Evolutionary conservation across 2,329 filamentous ascomycete genomes (phyloP).

Genomic region (Bimuria novae-zelandiae): DNA sequence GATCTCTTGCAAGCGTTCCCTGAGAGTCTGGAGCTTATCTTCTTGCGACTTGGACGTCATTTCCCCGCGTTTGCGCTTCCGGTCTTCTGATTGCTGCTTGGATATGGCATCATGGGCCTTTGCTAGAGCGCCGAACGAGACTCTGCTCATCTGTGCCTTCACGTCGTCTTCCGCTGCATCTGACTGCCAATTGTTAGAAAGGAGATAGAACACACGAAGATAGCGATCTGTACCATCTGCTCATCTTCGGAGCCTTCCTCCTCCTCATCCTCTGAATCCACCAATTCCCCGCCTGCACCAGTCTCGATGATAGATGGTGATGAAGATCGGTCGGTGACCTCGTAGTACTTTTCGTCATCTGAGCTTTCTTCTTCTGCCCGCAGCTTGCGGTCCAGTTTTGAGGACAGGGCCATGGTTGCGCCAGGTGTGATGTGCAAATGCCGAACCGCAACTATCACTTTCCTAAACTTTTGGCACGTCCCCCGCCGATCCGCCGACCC

Average conservation of each 20-base stretch:
- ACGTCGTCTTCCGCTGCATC: slow-evolving; percentile 48
- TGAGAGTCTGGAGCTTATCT: slow-evolving; percentile 52
- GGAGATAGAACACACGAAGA: background rate
- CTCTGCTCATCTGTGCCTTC: slow-evolving; percentile 56
- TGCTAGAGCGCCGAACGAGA: slow-evolving; percentile 89
- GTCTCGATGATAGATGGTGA: slow-evolving; percentile 48
- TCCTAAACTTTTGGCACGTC: slow-evolving; percentile 1
- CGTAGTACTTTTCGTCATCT: slow-evolving; percentile 45
- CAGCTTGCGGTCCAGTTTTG: slow-evolving; percentile 43
- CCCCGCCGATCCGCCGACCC: slow-evolving; percentile 5
- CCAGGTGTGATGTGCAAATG: background rate
- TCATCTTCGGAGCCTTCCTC: slow-evolving; percentile 35
- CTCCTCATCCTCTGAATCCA: slow-evolving; percentile 39
- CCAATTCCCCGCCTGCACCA: slow-evolving; percentile 38
- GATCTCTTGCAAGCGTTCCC: slow-evolving; percentile 51
- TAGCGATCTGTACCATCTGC: slow-evolving; percentile 28
- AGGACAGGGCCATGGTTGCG: slow-evolving; percentile 39
- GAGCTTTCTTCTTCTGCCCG: slow-evolving; percentile 43
- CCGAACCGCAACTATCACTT: background rate
- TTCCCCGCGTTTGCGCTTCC: slow-evolving; percentile 51
- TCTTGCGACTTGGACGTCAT: slow-evolving; percentile 48
- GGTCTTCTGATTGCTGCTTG: slow-evolving; percentile 36
- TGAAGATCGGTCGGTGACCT: slow-evolving; percentile 47
- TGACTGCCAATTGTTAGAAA: slow-evolving; percentile 22
- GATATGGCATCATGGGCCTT: slow-evolving; percentile 76